Percentiles rank a stretch among this genome's conserved stretches.
Conservation (phyloP, 768 basidiomycete genomes). For the Cystoderma amianthinum region DNA sequence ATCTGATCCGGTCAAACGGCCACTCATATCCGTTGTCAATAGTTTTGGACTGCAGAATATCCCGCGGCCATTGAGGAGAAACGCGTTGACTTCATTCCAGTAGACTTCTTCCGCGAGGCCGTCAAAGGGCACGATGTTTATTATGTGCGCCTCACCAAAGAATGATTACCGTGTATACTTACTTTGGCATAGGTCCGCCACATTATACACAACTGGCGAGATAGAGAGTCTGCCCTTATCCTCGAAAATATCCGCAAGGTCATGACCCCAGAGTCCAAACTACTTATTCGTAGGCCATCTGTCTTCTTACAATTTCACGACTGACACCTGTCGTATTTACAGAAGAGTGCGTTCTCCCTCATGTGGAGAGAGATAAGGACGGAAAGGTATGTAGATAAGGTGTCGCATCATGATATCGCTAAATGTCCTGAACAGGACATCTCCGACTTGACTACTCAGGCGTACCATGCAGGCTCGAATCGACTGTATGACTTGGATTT, state of each 20-base stretch:
- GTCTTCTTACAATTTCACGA: background rate
- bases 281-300: constrained; percentile 1
- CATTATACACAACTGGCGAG: constrained; percentile 3
- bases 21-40: too few species aligned
- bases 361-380: background rate
- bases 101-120: constrained; percentile 11
- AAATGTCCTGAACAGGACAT: background rate
- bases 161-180: background rate
- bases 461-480: background rate
- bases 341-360: constrained; percentile 3
- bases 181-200: background rate
- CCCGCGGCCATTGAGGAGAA: constrained; percentile 6
- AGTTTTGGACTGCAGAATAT: constrained; percentile 10
- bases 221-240: background rate
- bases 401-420: background rate
- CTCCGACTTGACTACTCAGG: background rate
- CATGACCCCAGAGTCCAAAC: background rate
- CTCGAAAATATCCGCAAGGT: constrained; percentile 3
- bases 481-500: constrained; percentile 1
- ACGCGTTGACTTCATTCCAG: constrained; percentile 9
- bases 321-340: background rate
- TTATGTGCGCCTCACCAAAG: constrained; percentile 8
- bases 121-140: constrained; percentile 8
- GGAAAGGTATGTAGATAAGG: background rate
- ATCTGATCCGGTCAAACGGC: too few species aligned